These are phyloP conservation scores for Diaporthe citrichinensis DNA, from an alignment of 2,329 filamentous ascomycete species.

Conservation along the genomic window DNA sequence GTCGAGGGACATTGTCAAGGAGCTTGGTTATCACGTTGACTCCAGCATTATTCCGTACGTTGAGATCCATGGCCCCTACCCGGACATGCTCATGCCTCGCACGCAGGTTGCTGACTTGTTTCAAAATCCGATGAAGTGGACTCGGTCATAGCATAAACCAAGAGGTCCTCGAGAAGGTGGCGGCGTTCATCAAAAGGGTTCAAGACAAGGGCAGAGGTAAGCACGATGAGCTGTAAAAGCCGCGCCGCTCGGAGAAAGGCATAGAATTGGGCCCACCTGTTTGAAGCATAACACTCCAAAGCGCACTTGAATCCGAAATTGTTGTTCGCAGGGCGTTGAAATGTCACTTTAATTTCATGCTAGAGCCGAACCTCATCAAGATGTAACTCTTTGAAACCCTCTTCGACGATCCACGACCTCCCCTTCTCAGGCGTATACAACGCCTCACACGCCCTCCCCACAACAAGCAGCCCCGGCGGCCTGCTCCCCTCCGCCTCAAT, in stretches of 20 bases:
- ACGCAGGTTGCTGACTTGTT: neutral
- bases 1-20: conserved; percentile 12
- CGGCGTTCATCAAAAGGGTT: conserved; percentile 13
- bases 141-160: conserved; percentile 34
- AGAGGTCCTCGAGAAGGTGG: conserved; percentile 17
- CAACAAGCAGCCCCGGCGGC: conserved; percentile 89
- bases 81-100: neutral
- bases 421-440: conserved; percentile 71
- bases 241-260: neutral
- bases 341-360: neutral
- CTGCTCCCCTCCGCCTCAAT: conserved; percentile 91
- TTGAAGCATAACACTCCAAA: too few relatives aligned
- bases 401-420: conserved; percentile 86
- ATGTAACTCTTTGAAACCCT: conserved; percentile 85
- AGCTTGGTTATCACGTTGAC: conserved; percentile 31
- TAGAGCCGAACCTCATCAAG: conserved; percentile 45
- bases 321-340: too few relatives aligned
- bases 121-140: neutral
- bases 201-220: conserved; percentile 1
- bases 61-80: neutral
- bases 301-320: too few relatives aligned
- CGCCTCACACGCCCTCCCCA: conserved; percentile 87
- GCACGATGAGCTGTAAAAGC: conserved; percentile 30
- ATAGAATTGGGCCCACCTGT: neutral
- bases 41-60: conserved; percentile 29